A percentile compares a stretch with the other conserved stretches of the same genome.
phyloP scores from a whole-genome alignment of 768 basidiomycete genomes.

The Termitomyces sp. region DNA sequence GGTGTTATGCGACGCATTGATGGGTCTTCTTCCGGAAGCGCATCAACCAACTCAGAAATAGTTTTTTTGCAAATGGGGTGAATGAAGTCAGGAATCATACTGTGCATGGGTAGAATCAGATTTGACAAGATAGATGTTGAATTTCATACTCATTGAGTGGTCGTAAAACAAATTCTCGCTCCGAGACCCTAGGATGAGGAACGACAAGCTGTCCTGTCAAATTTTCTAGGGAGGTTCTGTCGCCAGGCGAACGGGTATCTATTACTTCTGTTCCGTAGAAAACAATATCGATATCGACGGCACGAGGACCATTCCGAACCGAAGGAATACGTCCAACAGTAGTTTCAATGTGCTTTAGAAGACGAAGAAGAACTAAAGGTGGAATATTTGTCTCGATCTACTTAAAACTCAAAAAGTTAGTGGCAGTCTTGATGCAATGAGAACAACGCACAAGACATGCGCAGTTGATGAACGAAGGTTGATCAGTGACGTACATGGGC shows the following conservation, averaged over 20 bases:
- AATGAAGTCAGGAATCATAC: slow-evolving; percentile 72
- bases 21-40: slow-evolving; percentile 30
- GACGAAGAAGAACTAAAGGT: slow-evolving; percentile 50
- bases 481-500: slow-evolving; percentile 94
- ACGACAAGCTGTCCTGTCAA: slow-evolving; percentile 67
- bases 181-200: slow-evolving; percentile 77
- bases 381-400: slow-evolving; percentile 74
- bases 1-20: slow-evolving; percentile 73
- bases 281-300: slow-evolving; percentile 85
- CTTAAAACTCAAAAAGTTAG: background rate
- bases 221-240: slow-evolving; percentile 40
- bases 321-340: slow-evolving; percentile 75
- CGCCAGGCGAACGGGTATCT: slow-evolving; percentile 44
- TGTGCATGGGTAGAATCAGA: slow-evolving; percentile 21
- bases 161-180: slow-evolving; percentile 89
- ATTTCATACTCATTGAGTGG: slow-evolving; percentile 79
- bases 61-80: slow-evolving; percentile 56
- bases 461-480: slow-evolving; percentile 85
- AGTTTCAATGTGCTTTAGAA: slow-evolving; percentile 71
- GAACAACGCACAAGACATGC: slow-evolving; percentile 71
- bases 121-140: background rate
- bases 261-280: slow-evolving; percentile 61
- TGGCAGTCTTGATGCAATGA: background rate
- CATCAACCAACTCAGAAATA: slow-evolving; percentile 39
- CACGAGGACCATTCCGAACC: slow-evolving; percentile 81